Evolutionary conservation across 163 green algal genomes (phyloP).

Genomic region (Volvox carteri): DNA sequence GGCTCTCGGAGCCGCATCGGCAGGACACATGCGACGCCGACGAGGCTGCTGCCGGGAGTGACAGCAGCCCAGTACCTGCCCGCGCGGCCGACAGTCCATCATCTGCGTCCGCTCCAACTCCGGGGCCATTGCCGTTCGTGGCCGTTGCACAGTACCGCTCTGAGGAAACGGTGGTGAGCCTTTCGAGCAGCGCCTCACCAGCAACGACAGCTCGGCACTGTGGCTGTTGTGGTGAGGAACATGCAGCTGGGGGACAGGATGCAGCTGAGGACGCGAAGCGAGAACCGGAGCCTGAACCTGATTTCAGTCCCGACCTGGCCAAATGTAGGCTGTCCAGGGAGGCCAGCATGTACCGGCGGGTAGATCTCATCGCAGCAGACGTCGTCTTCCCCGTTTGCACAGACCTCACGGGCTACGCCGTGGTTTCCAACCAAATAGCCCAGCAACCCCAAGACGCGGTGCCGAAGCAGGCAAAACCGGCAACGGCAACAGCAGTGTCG

Average conservation of each 20-base stretch:
- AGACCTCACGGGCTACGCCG: no score
- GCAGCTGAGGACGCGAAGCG: background rate
- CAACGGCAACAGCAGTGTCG: background rate
- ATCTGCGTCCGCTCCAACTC: no score
- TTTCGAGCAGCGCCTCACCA: background rate
- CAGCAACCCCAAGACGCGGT: no score
- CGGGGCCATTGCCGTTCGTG: no score
- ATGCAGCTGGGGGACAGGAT: background rate
- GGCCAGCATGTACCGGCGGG: background rate
- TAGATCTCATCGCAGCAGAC: conserved; percentile 9
- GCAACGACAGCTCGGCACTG: background rate
- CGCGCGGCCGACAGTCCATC: no score
- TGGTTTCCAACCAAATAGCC: no score
- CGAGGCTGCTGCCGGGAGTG: no score
- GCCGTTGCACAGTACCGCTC: no score
- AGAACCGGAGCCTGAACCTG: background rate
- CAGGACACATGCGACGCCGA: no score
- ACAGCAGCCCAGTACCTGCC: no score
- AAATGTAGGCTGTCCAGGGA: background rate
- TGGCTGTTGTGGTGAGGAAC: background rate
- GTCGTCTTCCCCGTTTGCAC: background rate
- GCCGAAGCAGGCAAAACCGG: background rate
- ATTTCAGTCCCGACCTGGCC: conserved; percentile 9
- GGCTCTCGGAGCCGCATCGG: no score
- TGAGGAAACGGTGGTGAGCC: no score